These are phyloP conservation scores for Hydnomerulius pinastri DNA, from an alignment of 768 basidiomycete species.

Conservation along the genomic window DNA sequence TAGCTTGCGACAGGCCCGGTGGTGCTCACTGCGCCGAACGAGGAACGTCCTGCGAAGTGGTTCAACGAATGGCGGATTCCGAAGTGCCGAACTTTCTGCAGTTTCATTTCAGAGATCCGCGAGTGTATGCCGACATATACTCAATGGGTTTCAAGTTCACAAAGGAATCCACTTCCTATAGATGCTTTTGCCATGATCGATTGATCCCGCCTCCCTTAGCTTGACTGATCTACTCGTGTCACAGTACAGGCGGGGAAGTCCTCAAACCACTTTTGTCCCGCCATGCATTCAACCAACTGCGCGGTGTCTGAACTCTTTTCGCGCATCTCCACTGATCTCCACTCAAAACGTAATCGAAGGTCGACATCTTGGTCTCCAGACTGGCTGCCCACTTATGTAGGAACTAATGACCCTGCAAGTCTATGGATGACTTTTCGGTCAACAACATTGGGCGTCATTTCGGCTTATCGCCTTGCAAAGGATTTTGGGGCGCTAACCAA, in stretches of 20 bases:
- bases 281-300: slow-evolving; percentile 4
- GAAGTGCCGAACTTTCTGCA: slow-evolving; percentile 5
- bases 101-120: slow-evolving; percentile 22
- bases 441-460: not conserved
- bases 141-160: not conserved
- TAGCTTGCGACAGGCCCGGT: not conserved
- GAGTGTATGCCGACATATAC: not conserved
- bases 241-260: not conserved
- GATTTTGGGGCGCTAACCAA: not conserved
- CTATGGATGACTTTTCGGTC: not conserved
- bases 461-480: not conserved
- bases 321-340: not conserved
- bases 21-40: not conserved
- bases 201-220: not conserved
- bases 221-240: not conserved
- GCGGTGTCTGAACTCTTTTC: not conserved
- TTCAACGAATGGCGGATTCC: no score
- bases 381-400: slow-evolving; percentile 7
- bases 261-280: not conserved
- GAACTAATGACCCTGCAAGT: not conserved
- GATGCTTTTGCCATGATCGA: not conserved
- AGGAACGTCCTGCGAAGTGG: no score
- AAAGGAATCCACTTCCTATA: not conserved
- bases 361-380: not conserved
- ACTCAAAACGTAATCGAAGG: slow-evolving; percentile 21